Evolutionary conservation across 345 rosid species (phyloP).

Genomic region (Gossypium rotundifolium): DNA sequence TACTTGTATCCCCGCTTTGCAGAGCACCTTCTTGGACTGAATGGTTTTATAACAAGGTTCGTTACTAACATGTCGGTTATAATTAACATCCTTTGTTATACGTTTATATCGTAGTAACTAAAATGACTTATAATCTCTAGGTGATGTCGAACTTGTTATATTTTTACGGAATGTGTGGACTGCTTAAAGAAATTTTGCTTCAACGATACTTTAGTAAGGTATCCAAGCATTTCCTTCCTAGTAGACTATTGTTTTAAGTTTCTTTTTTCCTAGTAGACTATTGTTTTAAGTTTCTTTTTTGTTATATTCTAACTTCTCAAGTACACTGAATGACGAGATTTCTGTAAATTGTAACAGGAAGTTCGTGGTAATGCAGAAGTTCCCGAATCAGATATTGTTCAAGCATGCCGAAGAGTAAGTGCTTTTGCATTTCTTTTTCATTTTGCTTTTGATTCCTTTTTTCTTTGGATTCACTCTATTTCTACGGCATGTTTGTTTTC

Average conservation of each 20-base stretch:
- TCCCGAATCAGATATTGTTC: conserved; percentile 89
- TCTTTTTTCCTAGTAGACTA: background rate
- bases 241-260: background rate
- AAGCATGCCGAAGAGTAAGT: conserved; percentile 80
- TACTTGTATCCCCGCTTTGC: conserved; percentile 88
- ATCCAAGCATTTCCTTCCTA: conserved; percentile 7
- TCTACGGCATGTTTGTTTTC: conserved; percentile 8
- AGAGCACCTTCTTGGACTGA: conserved; percentile 92
- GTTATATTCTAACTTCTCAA: background rate
- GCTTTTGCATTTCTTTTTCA: conserved; percentile 4
- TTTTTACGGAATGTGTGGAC: conserved; percentile 85
- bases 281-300: background rate
- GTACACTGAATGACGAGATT: conserved; percentile 8
- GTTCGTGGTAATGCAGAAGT: conserved; percentile 75
- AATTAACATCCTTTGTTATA: background rate
- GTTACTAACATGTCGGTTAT: background rate
- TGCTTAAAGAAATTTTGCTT: conserved; percentile 71
- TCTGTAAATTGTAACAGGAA: conserved; percentile 46
- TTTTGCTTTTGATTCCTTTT: background rate
- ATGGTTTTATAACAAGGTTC: conserved; percentile 85
- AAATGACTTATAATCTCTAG: conserved; percentile 22
- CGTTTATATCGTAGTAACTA: background rate
- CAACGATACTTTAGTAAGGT: conserved; percentile 97
- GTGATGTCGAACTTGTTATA: conserved; percentile 69
- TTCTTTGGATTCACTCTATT: background rate